These are phyloP conservation scores for Biancaea sappan DNA, from an alignment of 306 rosid genomes.

Conservation along the genomic window DNA sequence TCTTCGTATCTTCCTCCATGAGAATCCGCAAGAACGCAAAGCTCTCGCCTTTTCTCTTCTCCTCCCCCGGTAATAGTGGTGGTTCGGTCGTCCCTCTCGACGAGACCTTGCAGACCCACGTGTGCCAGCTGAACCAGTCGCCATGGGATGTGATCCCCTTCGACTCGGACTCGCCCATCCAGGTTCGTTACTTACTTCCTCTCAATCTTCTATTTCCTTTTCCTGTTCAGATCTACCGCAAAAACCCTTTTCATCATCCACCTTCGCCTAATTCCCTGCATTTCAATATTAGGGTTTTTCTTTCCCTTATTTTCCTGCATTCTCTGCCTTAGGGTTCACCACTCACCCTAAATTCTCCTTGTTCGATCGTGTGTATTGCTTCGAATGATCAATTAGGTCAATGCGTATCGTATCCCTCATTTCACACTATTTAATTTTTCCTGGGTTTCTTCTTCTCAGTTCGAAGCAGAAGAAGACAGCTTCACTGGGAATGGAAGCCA, in stretches of 20 bases:
- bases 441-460: constrained; percentile 34
- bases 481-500: constrained; percentile 50
- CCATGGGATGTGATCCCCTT: constrained; percentile 92
- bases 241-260: neutral
- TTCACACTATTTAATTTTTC: constrained; percentile 35
- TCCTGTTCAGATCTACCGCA: constrained; percentile 53
- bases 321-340: constrained; percentile 50
- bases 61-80: neutral
- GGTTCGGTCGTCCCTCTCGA: constrained; percentile 33
- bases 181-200: constrained; percentile 57
- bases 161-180: constrained; percentile 43
- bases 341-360: constrained; percentile 39
- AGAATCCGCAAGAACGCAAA: constrained; percentile 88
- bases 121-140: constrained; percentile 84
- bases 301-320: neutral
- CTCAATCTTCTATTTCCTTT: constrained; percentile 15
- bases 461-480: constrained; percentile 46
- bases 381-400: constrained; percentile 52
- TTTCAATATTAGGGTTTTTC: constrained; percentile 47
- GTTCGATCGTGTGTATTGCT: neutral
- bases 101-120: constrained; percentile 53
- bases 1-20: constrained; percentile 43
- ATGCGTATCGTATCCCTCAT: constrained; percentile 39
- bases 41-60: constrained; percentile 25
- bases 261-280: neutral